Conservation (phyloP, 139 green algal species). For the Chlorella sp. region DNA sequence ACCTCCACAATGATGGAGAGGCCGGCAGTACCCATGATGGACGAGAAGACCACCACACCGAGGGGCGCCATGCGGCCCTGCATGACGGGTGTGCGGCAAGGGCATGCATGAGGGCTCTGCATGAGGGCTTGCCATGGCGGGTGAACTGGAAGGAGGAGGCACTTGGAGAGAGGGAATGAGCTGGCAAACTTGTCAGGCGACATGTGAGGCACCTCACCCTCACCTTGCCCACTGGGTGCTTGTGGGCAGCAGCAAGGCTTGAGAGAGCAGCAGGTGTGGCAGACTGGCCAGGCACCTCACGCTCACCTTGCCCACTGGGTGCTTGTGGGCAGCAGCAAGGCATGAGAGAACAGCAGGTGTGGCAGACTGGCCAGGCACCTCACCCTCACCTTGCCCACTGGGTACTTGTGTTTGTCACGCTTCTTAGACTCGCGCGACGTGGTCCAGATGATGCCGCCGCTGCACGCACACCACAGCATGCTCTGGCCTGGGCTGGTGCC, state of each 20-base stretch:
- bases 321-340: neutral
- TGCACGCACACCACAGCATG: too few species aligned
- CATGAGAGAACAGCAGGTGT: neutral
- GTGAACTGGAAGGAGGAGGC: neutral
- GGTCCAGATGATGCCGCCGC: constrained; percentile 3
- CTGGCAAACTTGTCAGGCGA: too few species aligned
- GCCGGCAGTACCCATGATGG: constrained; percentile 10
- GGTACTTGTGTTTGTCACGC: constrained; percentile 5
- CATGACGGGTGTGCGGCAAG: neutral
- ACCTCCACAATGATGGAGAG: constrained; percentile 5
- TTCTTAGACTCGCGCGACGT: neutral
- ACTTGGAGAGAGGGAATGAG: neutral
- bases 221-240: too few species aligned
- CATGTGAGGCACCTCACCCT: too few species aligned
- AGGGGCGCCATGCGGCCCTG: constrained; percentile 7
- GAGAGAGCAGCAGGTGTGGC: neutral
- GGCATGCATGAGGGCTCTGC: neutral
- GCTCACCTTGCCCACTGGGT: too few species aligned
- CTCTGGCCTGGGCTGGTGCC: too few species aligned
- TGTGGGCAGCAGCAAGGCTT: neutral
- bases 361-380: neutral
- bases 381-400: constrained; percentile 2
- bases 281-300: neutral
- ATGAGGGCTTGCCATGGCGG: neutral
- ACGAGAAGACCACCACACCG: constrained; percentile 8